Base-by-base conservation (phyloP, 768 basidiomycete species). In the Tremella mesenterica region DNA sequence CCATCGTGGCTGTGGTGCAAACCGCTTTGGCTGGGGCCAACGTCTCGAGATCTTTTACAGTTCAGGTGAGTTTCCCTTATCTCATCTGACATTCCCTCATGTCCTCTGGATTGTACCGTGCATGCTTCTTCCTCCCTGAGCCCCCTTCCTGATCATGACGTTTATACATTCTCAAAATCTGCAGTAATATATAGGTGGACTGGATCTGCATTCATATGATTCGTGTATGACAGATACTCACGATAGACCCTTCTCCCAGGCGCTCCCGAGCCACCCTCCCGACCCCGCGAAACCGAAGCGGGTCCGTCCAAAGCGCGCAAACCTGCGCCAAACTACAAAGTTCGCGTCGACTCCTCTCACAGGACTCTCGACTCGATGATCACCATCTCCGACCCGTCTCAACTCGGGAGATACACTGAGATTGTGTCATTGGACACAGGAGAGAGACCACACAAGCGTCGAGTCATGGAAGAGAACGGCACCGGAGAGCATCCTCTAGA, bases 361-460 rank as follows among this genome's bases (percentile, higher is more conserved):
- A 82, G 92, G 30, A 97, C 92, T 0, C 79, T 99, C 14, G 93
- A 97, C 66, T 90, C 90, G 0, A 95, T 96, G 88, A 86, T 96
- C 56, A 84, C 85, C 1, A 77, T 86, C 9, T 64, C 74, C 21
- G 81, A 83, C 56, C 80, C 82, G 2, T 76, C 78, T 5, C 80
- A 75, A 63, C 47, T 47, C 53, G 67, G 60, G 23, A 54, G 26
- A 10, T 58, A 53, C 45, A 57, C 52, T 46, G 48, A 54, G 23
- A 33, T 2, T 50, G 21, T n/a, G 30, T 14, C 10, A 21, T 9
- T 4, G 5, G 23, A 44, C 23, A 21, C 44, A 27, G 44, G 43
- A 48, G 57, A 45, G 38, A 44, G 63, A 50, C 56, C 61, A 16
- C n/a, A 28, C 13, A 62, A 60, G 39, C 38, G 59, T n/a, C 41